Evolutionary conservation across 257 asterid genomes (phyloP).

Genomic region (Dorcoceras hygrometricum): DNA sequence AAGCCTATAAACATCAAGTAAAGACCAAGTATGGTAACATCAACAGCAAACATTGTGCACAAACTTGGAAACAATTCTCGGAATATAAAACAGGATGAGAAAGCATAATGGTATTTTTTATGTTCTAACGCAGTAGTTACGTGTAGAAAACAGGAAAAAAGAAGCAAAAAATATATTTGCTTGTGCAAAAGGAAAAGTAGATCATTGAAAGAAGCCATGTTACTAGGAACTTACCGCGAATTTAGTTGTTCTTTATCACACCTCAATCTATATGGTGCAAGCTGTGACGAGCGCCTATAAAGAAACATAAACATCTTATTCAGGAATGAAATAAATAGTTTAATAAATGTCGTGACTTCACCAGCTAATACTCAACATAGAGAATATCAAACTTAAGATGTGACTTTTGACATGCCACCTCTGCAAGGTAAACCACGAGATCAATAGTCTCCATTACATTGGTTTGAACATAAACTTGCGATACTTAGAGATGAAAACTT

Average conservation of each 20-base stretch:
- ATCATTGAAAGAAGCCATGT: not conserved
- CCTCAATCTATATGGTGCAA: slow-evolving; percentile 64
- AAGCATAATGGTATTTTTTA: slow-evolving; percentile 5
- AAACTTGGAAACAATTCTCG: slow-evolving; percentile 15
- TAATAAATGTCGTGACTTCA: not conserved
- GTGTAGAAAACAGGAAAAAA: slow-evolving; percentile 1
- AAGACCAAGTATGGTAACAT: slow-evolving; percentile 4
- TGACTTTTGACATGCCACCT: not conserved
- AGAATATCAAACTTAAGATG: not conserved
- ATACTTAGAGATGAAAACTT: not conserved
- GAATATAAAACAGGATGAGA: slow-evolving; percentile 7
- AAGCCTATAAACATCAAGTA: slow-evolving; percentile 53
- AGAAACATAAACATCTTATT: slow-evolving; percentile 23
- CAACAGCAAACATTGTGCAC: slow-evolving; percentile 19
- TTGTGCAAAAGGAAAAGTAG: not conserved
- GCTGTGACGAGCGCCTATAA: slow-evolving; percentile 68
- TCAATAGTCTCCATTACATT: not conserved
- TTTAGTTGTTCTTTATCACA: slow-evolving; percentile 69
- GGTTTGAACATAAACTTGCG: too few relatives aligned
- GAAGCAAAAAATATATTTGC: slow-evolving; percentile 8
- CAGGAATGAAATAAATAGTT: slow-evolving; percentile 16
- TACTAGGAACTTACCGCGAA: slow-evolving; percentile 41
- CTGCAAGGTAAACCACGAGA: not conserved
- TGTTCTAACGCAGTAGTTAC: slow-evolving; percentile 12
- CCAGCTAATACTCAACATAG: not conserved